Percentiles rank a stretch among this genome's conserved stretches.
Evolutionary conservation across 345 rosid genomes (phyloP).

Genomic region (Turritis glabra): DNA sequence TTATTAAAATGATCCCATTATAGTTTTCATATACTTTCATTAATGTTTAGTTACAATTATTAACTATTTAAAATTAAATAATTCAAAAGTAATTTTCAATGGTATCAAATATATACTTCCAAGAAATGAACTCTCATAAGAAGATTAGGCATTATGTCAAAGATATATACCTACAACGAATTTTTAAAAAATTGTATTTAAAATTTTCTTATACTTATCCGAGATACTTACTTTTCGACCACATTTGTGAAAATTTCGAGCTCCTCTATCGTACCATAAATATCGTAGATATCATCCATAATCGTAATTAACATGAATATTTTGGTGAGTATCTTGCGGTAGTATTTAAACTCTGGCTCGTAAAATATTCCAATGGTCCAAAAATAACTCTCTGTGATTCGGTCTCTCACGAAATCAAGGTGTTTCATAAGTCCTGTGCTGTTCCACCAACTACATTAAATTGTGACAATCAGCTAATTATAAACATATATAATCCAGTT

Average conservation of each 20-base stretch:
- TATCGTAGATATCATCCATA: constrained; percentile 50
- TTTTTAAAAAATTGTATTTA: too few species aligned
- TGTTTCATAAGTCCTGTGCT: constrained; percentile 32
- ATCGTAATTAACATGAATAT: constrained; percentile 24
- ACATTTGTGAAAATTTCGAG: constrained; percentile 34
- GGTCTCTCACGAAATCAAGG: constrained; percentile 44
- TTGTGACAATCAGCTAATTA: neutral
- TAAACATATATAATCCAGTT: neutral
- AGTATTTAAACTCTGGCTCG: constrained; percentile 35
- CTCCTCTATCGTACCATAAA: constrained; percentile 47
- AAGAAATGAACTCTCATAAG: too few species aligned
- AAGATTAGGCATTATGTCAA: too few species aligned
- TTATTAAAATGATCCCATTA: too few species aligned
- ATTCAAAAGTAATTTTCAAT: neutral
- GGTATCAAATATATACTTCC: neutral
- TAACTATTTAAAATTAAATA: too few species aligned
- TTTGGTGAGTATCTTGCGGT: constrained; percentile 37
- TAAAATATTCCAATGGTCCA: constrained; percentile 37
- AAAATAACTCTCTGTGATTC: constrained; percentile 42
- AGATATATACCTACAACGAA: too few species aligned
- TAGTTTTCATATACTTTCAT: too few species aligned
- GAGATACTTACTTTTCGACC: constrained; percentile 21
- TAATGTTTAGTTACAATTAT: too few species aligned
- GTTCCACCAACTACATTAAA: constrained; percentile 48
- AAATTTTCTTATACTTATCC: neutral